Base-by-base conservation (phyloP, 257 asterid species). In the Fraxinus anomala region DNA sequence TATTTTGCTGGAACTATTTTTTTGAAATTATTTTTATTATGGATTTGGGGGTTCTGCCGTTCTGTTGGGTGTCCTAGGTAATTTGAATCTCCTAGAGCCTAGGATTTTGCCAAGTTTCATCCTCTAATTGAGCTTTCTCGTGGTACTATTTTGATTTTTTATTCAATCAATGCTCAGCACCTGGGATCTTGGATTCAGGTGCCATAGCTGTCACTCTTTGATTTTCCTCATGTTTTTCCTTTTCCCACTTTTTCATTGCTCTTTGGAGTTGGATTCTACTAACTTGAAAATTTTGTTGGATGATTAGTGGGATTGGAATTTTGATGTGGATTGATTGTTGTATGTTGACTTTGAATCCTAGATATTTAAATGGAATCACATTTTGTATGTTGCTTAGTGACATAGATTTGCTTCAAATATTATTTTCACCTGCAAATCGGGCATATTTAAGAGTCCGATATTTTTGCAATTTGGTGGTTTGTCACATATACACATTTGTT, bases 161-260 rank as follows among this genome's bases (percentile, higher is more conserved):
- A 28, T 73, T 63, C 71, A 77, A 26, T 31, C 77, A 73, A 13
- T 14, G 31, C 19, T 63, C 69, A 63, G 69, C 34, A 42, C 19
- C 7, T 69, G 51, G 82, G 84, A 82, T 80, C 79, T 70, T 23
- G 23, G 59, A 67, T 44, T 12, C n/a, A 26, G 76, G 76, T 73
- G 47, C 72, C 65, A 24, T 73, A 36, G 34, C 36, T 36, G 61
- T 14, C 39, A 21, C 74, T 68, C 72, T 59, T 73, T 13, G 63
- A 51, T 33, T 40, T 63, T 26, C 68, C 75, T 31, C 47, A 23
- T 73, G 34, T 51, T 31, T 19, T 51, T 23, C 47, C 5, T 37
- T 54, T 66, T 59, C 69, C 33, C 31, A 54, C 70, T 74, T 66
- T 37, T 65, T 33, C 70, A 26, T 70, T 78, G 16, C 70, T 56